A percentile compares a stretch with the other conserved stretches of the same genome.
Conservation (phyloP, 352 stramenopile genomes). For the Elongisporangium undulatum region DNA sequence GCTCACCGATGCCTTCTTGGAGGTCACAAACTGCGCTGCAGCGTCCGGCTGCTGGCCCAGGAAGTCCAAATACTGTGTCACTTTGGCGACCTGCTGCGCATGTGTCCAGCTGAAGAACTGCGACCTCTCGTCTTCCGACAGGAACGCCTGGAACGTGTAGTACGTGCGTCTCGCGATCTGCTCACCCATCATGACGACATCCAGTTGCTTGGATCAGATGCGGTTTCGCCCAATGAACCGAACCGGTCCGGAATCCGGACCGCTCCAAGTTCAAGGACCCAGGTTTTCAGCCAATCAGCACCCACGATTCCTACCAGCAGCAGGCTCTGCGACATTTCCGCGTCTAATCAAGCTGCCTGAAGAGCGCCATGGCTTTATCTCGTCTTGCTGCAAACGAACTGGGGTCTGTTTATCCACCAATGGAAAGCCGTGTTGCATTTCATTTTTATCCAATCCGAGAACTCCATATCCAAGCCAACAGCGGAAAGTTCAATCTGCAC, state of each 20-base stretch:
- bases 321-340: background rate
- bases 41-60: constrained; percentile 36
- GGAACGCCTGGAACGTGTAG: constrained; percentile 67
- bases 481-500: constrained; percentile 1
- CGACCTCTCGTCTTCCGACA: constrained; percentile 34
- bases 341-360: background rate
- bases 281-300: background rate
- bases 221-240: background rate
- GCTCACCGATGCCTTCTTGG: constrained; percentile 45
- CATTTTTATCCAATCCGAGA: background rate
- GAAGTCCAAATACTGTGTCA: constrained; percentile 64
- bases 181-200: background rate
- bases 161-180: constrained; percentile 12
- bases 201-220: background rate
- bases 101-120: constrained; percentile 54
- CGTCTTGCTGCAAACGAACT: background rate
- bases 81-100: constrained; percentile 44
- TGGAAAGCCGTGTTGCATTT: background rate
- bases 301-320: background rate
- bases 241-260: background rate
- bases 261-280: background rate
- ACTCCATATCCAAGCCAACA: background rate
- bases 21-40: constrained; percentile 42
- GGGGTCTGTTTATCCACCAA: background rate
- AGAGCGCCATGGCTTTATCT: background rate